phyloP scores from a whole-genome alignment of 192 early-diverging fungal genomes.

The Podila horticola region DNA sequence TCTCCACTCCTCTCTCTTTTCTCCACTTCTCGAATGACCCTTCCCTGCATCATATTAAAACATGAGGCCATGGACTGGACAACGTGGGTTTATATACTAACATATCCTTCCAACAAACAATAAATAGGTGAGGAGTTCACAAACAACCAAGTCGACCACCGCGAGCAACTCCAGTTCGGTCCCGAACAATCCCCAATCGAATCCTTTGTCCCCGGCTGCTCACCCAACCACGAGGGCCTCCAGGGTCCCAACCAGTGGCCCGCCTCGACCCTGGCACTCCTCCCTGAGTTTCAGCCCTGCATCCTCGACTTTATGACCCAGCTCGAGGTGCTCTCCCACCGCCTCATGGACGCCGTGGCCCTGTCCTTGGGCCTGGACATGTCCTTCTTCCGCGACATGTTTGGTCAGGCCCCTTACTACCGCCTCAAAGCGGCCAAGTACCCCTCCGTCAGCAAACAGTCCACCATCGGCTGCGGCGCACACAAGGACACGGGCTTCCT shows the following conservation, averaged over 20 bases:
- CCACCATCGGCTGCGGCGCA: slow-evolving; percentile 65
- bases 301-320: slow-evolving; percentile 53
- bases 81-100: background rate
- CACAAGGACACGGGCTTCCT: slow-evolving; percentile 68
- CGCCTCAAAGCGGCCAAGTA: slow-evolving; percentile 57
- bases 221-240: slow-evolving; percentile 58
- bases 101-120: background rate
- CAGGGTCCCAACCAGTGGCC: slow-evolving; percentile 75
- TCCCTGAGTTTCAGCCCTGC: slow-evolving; percentile 57
- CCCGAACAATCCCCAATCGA: slow-evolving; percentile 45
- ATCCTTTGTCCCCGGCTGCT: slow-evolving; percentile 15
- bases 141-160: slow-evolving; percentile 54
- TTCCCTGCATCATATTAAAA: background rate
- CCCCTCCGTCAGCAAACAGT: slow-evolving; percentile 51
- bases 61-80: background rate
- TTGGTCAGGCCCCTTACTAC: slow-evolving; percentile 51
- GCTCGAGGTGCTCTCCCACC: slow-evolving; percentile 54
- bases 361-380: slow-evolving; percentile 53
- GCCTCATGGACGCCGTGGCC: slow-evolving; percentile 59
- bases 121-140: slow-evolving; percentile 60
- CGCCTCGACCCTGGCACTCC: slow-evolving; percentile 8
- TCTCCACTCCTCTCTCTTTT: background rate
- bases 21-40: background rate
- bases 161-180: slow-evolving; percentile 70
- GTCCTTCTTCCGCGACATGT: slow-evolving; percentile 51